Conservation (phyloP, 768 basidiomycete species). For the Lyophyllum decastes region DNA sequence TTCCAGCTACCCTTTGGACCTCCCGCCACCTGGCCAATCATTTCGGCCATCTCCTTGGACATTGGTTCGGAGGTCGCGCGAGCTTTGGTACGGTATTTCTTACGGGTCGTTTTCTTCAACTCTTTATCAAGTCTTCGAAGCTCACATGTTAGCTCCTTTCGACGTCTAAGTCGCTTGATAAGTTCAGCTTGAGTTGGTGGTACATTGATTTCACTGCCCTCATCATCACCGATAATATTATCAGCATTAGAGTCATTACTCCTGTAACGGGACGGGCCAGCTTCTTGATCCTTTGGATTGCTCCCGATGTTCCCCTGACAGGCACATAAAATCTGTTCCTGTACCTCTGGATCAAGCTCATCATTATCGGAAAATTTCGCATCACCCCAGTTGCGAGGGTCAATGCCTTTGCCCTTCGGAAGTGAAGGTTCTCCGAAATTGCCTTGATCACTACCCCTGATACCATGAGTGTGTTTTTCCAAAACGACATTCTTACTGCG, state of each 20-base stretch:
- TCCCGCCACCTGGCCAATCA: background rate
- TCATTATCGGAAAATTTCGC: background rate
- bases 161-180: background rate
- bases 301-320: background rate
- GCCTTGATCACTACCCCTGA: background rate
- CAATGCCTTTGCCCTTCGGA: conserved; percentile 15
- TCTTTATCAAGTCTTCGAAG: background rate
- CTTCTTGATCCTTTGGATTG: background rate
- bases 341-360: conserved; percentile 4
- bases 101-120: background rate
- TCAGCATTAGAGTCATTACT: background rate
- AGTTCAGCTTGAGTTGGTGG: background rate
- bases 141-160: background rate
- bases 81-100: background rate
- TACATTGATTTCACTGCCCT: background rate
- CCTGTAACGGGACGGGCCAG: background rate
- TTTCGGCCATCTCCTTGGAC: background rate
- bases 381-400: conserved; percentile 20
- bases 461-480: background rate
- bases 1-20: background rate
- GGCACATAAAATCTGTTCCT: background rate
- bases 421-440: background rate
- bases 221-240: background rate
- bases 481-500: background rate
- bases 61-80: background rate